Base-by-base conservation (phyloP, 2,329 filamentous ascomycete genomes). In the Hypocreales sp. region DNA sequence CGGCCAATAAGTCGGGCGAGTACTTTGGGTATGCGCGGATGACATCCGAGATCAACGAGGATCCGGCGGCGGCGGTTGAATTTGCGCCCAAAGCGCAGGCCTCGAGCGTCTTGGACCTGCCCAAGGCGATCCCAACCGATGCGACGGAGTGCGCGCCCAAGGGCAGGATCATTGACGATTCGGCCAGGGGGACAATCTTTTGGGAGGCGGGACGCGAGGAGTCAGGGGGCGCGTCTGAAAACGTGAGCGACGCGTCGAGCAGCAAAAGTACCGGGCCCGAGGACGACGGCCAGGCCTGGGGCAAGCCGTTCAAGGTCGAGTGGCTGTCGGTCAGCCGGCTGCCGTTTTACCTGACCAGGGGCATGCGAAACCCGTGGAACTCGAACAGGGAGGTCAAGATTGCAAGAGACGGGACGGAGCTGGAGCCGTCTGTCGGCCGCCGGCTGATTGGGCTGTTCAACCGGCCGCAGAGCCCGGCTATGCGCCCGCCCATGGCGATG, bases 11-110 rank as follows among this genome's bases (percentile, higher is more conserved):
- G 45, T 94, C 87, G 0, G 87, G 87, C 9, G 87, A 94, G 51
- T 95, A 94, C 46, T 94, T 90, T 53, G 87, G 87, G 13, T 94
- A 92, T 45, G 87, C 86, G 13, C 73, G 79, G 20, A 95, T 95
- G 87, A 60, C 64, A 8, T 93, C 87, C 14, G 61, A 73, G 4
- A 92, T 94, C 42, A 75, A 79, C 39, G 69, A 86, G 29, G 79
- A 92, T 38, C 72, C 77, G 8, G 64, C 65, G 0, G 69, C 75
- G 1, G 70, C 73, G 1, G 71, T 80, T 26, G 65, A 79, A 43
- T 77, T 82, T 50, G 72, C 72, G 5, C 72, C 73, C 1, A 72
- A 72, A 38, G 60, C 64, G 7, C 73, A 79, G 33, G 53, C 64
- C 9, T 50, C 63, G 6, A 65, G 58, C 35, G 66, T 71, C 15